A percentile compares a stretch with the other conserved stretches of the same genome.
Evolutionary conservation across 2,329 filamentous ascomycete genomes (phyloP).

Genomic region (Aureobasidium subglaciale): DNA sequence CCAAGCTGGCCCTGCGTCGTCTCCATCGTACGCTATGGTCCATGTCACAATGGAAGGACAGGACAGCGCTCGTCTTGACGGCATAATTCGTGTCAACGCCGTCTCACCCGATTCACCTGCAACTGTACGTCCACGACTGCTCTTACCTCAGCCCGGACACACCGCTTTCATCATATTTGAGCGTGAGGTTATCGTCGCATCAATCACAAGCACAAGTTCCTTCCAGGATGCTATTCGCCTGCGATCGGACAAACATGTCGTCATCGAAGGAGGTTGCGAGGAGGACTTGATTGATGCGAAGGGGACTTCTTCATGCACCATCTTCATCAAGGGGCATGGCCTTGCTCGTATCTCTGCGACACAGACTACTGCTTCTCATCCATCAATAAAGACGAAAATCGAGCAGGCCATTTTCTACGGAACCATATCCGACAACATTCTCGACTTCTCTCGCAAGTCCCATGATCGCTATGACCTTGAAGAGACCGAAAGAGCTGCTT

Average conservation of each 20-base stretch:
- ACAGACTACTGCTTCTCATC: constrained; percentile 53
- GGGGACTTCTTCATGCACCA: constrained; percentile 35
- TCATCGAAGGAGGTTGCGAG: constrained; percentile 43
- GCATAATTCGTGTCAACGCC: constrained; percentile 57
- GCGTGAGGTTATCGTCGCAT: constrained; percentile 64
- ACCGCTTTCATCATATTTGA: constrained; percentile 79
- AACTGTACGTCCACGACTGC: constrained; percentile 54
- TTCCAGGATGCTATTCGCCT: constrained; percentile 88
- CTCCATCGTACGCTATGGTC: constrained; percentile 64
- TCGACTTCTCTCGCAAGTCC: constrained; percentile 62
- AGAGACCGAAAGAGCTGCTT: constrained; percentile 69
- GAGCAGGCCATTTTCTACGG: constrained; percentile 95
- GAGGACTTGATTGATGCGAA: constrained; percentile 38
- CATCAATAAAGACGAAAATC: constrained; percentile 81
- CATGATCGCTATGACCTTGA: constrained; percentile 55
- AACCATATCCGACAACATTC: constrained; percentile 69
- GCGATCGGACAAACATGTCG: constrained; percentile 44
- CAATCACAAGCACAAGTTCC: constrained; percentile 53
- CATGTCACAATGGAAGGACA: constrained; percentile 57
- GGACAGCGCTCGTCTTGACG: constrained; percentile 48
- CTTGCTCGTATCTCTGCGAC: constrained; percentile 49
- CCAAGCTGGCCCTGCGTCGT: constrained; percentile 24
- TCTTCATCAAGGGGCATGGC: constrained; percentile 53
- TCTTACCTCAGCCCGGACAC: constrained; percentile 70
- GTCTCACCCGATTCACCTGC: constrained; percentile 29